Evolutionary conservation across 176 grass and related monocot genomes (phyloP).

Genomic region (Hyparrhenia diplandra): DNA sequence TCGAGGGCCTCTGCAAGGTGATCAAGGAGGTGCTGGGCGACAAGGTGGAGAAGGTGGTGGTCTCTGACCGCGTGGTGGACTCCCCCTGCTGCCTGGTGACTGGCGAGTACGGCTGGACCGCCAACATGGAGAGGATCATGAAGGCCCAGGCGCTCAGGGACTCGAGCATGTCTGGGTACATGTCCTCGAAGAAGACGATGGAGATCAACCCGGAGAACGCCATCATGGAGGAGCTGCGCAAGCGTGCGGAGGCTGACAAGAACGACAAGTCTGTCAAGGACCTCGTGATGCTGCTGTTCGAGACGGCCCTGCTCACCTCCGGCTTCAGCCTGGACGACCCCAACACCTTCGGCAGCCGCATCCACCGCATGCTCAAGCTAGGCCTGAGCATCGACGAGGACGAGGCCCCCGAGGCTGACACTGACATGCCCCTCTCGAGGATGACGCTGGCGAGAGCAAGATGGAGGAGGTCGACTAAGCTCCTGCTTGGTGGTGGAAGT

Average conservation of each 20-base stretch:
- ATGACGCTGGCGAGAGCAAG: conserved; percentile 94
- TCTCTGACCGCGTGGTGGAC: conserved; percentile 90
- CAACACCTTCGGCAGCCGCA: conserved; percentile 94
- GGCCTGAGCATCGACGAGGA: conserved; percentile 93
- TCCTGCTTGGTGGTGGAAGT: too few species aligned
- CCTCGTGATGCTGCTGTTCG: conserved; percentile 83
- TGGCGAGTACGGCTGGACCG: conserved; percentile 89
- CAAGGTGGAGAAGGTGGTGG: conserved; percentile 89
- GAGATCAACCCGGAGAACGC: conserved; percentile 95
- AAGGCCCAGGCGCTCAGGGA: conserved; percentile 92
- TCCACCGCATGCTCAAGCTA: conserved; percentile 96
- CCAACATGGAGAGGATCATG: conserved; percentile 99
- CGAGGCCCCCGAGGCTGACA: conserved; percentile 54
- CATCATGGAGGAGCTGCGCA: conserved; percentile 94
- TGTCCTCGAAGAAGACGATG: conserved; percentile 97
- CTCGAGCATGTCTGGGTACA: conserved; percentile 87
- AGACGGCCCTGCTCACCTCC: conserved; percentile 85
- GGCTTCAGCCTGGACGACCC: conserved; percentile 97
- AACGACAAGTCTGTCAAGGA: conserved; percentile 98
- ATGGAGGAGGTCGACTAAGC: conserved; percentile 97
- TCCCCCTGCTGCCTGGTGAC: conserved; percentile 91
- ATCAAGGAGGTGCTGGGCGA: conserved; percentile 95
- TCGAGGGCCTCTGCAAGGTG: conserved; percentile 89
- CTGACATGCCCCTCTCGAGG: conserved; percentile 91
- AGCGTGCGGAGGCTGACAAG: conserved; percentile 80